Percentiles rank a stretch among this genome's conserved stretches.
These are phyloP conservation scores for Theobroma cacao DNA, from an alignment of 345 rosid genomes.

Conservation along the genomic window DNA sequence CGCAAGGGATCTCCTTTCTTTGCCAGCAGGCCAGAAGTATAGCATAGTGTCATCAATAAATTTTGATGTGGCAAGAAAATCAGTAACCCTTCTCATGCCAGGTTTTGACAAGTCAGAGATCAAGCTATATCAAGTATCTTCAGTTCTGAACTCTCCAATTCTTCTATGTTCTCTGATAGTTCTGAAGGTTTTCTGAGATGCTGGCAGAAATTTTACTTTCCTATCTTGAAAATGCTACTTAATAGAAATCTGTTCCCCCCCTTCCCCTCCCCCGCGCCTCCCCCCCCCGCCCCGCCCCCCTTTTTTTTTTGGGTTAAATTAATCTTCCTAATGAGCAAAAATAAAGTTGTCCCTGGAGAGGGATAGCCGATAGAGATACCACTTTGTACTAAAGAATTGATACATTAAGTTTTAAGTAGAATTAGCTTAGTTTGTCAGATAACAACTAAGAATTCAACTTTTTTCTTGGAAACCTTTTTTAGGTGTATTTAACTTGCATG, in stretches of 20 bases:
- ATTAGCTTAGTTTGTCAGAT: background rate
- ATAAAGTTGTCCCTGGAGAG: background rate
- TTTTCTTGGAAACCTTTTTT: background rate
- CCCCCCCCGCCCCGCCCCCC: no score
- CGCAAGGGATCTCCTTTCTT: slow-evolving; percentile 51
- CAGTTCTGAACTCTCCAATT: slow-evolving; percentile 2
- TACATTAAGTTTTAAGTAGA: background rate
- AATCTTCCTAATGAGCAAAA: background rate
- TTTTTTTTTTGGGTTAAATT: no score
- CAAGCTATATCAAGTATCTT: slow-evolving; percentile 79
- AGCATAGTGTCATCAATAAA: slow-evolving; percentile 40
- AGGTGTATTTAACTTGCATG: background rate
- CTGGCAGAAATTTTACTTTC: background rate
- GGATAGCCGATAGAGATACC: background rate
- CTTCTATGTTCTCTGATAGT: background rate
- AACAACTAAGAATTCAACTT: background rate
- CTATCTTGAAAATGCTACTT: background rate
- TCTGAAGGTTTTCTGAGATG: background rate
- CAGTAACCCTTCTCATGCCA: slow-evolving; percentile 79
- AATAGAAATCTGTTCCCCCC: no score
- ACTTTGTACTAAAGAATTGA: background rate
- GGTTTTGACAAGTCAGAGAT: slow-evolving; percentile 92
- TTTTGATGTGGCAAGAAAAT: slow-evolving; percentile 55
- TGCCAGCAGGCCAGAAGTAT: slow-evolving; percentile 22
- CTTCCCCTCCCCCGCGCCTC: no score